Percentiles rank a stretch among this genome's conserved stretches.
Evolutionary conservation across 345 rosid species (phyloP).

Genomic region (Acer saccharum): DNA sequence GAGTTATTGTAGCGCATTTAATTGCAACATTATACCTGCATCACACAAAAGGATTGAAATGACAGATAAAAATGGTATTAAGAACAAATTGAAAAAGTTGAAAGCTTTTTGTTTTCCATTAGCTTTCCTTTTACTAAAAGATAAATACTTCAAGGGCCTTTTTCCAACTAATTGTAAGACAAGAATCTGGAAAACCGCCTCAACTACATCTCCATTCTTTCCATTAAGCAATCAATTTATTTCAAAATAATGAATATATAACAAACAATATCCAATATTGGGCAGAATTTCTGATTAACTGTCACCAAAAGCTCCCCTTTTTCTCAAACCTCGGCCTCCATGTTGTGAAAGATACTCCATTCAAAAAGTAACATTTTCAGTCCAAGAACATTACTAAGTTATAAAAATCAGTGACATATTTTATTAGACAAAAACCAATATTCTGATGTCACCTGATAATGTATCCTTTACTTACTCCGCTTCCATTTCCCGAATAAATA

Average conservation of each 20-base stretch:
- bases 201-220: neutral
- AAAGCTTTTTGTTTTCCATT: constrained; percentile 4
- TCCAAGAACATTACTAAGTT: neutral
- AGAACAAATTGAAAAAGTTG: neutral
- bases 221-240: neutral
- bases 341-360: neutral
- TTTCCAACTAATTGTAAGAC: neutral
- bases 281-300: neutral
- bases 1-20: constrained; percentile 97
- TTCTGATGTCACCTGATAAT: neutral
- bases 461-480: neutral
- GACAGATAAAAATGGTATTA: neutral
- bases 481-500: neutral
- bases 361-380: neutral
- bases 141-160: neutral
- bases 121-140: neutral
- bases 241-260: neutral
- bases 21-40: constrained; percentile 94
- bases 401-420: neutral
- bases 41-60: constrained; percentile 7
- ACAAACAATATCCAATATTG: neutral
- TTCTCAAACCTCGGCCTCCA: neutral
- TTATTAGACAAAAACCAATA: neutral
- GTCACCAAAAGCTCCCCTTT: neutral
- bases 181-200: neutral